Evolutionary conservation across 2,329 filamentous ascomycete genomes (phyloP), one percentile per base, ranked within the genome.

Genomic region (Bretziella fagacearum): DNA sequence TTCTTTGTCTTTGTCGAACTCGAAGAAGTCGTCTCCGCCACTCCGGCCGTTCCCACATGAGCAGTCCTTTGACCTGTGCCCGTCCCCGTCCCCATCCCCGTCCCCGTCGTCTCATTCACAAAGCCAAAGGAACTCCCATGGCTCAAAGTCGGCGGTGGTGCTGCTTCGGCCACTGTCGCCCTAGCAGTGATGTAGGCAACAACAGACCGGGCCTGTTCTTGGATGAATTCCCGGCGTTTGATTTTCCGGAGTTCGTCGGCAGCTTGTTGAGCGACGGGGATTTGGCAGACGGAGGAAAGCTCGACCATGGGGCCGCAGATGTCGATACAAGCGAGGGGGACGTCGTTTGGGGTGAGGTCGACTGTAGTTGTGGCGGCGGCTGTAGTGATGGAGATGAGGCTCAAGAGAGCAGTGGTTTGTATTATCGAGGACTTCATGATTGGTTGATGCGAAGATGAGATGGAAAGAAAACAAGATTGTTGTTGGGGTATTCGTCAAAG

Each of bases 221-320:
- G 39, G 22, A 44, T 27, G 15, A 43, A 37, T 17, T 55, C 52
- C 18, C 58, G 52, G 52, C 58, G 57, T 53, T 54, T 56, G n/a
- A 60, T 47, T 20, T 53, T 53, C 36, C 53, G 51, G 33, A 54
- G 48, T 44, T 57, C 54, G 6, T 56, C 47, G 15, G 41, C 46
- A 37, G 47, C 45, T 22, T 41, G 7, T n/a, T 20, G 44, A 8
- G 35, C 6, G 13, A 50, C 39, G 10, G 54, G 53, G 26, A 56
- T 42, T 51, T 58, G 57, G 56, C 63, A 66, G 37, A 59, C 58
- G 7, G 55, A 55, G 26, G 61, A 60, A n/a, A 66, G 54, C 54
- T 66, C 63, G 48, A 66, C 62, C 42, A 66, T 60, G 44, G 63
- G 63, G 3, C 63, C 63, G 55, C 63, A 66, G 44, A 66, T 65